Evolutionary conservation across 2,329 filamentous ascomycete genomes (phyloP).

Genomic region (Neonectria neomacrospora): DNA sequence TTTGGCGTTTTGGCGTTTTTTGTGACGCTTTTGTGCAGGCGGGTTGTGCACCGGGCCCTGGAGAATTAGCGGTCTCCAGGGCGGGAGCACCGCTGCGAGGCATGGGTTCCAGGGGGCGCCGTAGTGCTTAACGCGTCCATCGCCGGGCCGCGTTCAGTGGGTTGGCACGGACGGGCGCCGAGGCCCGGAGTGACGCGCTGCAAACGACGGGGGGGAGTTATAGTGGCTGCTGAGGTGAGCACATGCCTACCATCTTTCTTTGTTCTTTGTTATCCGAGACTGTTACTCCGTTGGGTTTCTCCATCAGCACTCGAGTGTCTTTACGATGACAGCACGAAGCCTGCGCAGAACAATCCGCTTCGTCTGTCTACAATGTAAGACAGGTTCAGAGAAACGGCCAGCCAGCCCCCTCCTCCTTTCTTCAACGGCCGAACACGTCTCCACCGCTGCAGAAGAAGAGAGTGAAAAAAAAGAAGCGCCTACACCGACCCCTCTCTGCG

Average conservation of each 20-base stretch:
- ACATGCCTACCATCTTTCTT: neutral
- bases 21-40: conserved; percentile 14
- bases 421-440: conserved; percentile 19
- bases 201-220: neutral
- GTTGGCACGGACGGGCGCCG: conserved; percentile 1
- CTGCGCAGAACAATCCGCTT: neutral
- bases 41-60: neutral
- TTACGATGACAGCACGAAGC: neutral
- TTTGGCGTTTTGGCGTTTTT: conserved; percentile 32
- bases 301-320: neutral
- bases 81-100: neutral
- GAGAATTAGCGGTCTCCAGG: neutral
- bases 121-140: conserved; percentile 11
- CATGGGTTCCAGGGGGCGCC: neutral
- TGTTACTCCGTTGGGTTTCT: neutral
- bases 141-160: conserved; percentile 10
- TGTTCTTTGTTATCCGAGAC: neutral
- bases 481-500: conserved; percentile 1
- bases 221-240: neutral
- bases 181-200: conserved; percentile 6
- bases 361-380: neutral
- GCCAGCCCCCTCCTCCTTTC: conserved; percentile 5
- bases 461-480: conserved; percentile 8
- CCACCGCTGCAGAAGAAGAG: conserved; percentile 8
- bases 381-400: neutral